Base-by-base conservation (phyloP, 2,329 filamentous ascomycete species). In the Aspergillus eucalypticola region DNA sequence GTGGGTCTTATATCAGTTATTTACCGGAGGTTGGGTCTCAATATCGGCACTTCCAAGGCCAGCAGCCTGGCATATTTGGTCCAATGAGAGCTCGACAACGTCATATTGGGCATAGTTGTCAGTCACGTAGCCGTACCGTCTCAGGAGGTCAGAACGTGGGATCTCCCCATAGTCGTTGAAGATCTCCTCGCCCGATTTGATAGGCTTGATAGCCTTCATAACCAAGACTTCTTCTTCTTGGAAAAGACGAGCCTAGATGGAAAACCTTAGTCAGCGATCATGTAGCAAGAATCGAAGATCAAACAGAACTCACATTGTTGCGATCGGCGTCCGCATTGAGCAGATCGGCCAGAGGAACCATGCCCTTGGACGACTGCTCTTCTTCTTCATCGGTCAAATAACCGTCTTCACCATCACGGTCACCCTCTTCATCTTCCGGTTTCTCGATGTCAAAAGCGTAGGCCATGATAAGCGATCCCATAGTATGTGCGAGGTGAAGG, bases 281-380 rank as follows among this genome's bases (percentile, higher is more conserved):
- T 32, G n/a, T 27, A 27, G 48, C 48, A n/a, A 7, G 19, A 35
- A 55, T 54, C 6, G 17, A 17, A 21, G 46, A 51, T 25, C 35
- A 27, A 8, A 27, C 6, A 42, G 23, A 39, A 53, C 82, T 68
- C 67, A 89, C 90, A 67, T 96, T 96, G 75, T 95, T 95, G 65
- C 80, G 78, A 63, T 92, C 87, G 4, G 90, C 92, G 73, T 96
- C 91, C 0, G 92, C 91, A 69, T 96, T 96, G 32, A 97, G 82
- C 70, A 96, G 88, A 72, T 96, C 93, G 1, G 92, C 92, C 80
- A 97, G 85, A 1, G 92, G 92, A 0, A 96, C 90, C 91, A 96
- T 95, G 55, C 90, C 92, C 76, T 96, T 91, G 17, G 83, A 79
- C 2, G 88, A 82, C 54, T 82, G 82, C 58, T 90, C 87, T 59